Conservation (phyloP, 2,329 filamentous ascomycete genomes). For the Biscogniauxia marginata region DNA sequence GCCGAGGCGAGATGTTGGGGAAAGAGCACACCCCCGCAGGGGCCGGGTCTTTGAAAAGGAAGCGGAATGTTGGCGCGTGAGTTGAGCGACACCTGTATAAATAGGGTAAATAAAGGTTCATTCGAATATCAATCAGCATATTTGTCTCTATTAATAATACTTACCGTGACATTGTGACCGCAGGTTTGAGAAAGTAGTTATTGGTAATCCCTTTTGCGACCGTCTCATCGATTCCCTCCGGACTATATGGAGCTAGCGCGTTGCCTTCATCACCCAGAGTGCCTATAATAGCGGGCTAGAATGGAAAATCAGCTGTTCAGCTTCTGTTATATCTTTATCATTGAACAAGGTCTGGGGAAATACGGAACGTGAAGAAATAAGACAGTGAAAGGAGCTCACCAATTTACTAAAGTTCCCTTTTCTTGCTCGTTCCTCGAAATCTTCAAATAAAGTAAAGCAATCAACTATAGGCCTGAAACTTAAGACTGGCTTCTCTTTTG, state of each 20-base stretch:
- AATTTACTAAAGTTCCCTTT: not conserved
- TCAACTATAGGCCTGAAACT: not conserved
- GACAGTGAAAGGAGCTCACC: not conserved
- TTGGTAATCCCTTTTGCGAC: not conserved
- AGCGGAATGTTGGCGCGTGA: not conserved
- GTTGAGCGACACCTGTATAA: not conserved
- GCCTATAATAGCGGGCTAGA: not conserved
- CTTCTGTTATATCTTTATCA: not conserved
- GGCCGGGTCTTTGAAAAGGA: not conserved
- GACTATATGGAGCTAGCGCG: not conserved
- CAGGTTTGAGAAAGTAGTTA: not conserved
- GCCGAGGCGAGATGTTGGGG: constrained; percentile 29
- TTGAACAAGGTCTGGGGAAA: not conserved
- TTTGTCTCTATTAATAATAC: too few relatives aligned
- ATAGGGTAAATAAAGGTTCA: too few relatives aligned
- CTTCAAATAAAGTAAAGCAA: not conserved
- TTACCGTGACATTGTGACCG: not conserved
- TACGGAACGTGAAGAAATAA: not conserved
- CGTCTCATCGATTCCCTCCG: not conserved
- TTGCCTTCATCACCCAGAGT: not conserved
- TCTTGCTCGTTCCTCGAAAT: not conserved
- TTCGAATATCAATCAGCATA: too few relatives aligned
- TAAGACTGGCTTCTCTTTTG: not conserved
- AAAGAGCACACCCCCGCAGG: constrained; percentile 34
- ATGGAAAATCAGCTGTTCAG: not conserved